Percentiles rank a stretch among this genome's conserved stretches.
These are phyloP conservation scores for Mycena haematopus DNA, from an alignment of 768 basidiomycete species.

Conservation along the genomic window DNA sequence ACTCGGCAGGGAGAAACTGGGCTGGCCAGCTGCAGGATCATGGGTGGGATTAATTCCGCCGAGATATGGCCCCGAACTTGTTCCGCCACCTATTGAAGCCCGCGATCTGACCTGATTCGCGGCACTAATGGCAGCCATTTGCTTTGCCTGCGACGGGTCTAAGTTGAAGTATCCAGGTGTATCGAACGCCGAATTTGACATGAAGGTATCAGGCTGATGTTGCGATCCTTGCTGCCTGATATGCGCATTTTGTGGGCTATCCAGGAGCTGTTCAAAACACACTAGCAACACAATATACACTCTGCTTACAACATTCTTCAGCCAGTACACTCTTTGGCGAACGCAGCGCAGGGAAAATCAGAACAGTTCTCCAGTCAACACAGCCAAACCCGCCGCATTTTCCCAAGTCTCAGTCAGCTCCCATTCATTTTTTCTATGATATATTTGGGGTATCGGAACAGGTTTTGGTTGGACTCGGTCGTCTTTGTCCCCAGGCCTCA, in stretches of 20 bases:
- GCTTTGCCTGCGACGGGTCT: constrained; percentile 74
- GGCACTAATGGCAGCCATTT: constrained; percentile 79
- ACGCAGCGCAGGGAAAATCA: background rate
- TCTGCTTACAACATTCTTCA: constrained; percentile 17
- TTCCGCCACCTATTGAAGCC: constrained; percentile 52
- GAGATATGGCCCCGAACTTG: constrained; percentile 74
- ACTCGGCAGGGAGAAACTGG: constrained; percentile 54
- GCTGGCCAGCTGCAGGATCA: constrained; percentile 49
- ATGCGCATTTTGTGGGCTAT: constrained; percentile 13
- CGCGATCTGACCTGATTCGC: constrained; percentile 44
- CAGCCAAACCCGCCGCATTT: background rate
- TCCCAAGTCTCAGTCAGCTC: too few relatives aligned
- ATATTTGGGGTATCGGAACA: too few relatives aligned
- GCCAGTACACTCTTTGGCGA: background rate
- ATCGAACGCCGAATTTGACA: constrained; percentile 40
- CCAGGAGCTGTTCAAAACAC: background rate
- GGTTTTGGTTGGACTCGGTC: too few relatives aligned
- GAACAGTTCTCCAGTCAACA: constrained; percentile 4
- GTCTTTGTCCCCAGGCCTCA: too few relatives aligned
- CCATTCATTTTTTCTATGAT: too few relatives aligned
- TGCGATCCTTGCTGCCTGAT: constrained; percentile 5
- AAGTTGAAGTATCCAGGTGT: constrained; percentile 54
- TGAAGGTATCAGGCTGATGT: constrained; percentile 16
- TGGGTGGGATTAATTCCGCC: constrained; percentile 60
- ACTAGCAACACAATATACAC: background rate